Conservation (phyloP, 768 basidiomycete genomes). For the Amanita pseudoporphyria region DNA sequence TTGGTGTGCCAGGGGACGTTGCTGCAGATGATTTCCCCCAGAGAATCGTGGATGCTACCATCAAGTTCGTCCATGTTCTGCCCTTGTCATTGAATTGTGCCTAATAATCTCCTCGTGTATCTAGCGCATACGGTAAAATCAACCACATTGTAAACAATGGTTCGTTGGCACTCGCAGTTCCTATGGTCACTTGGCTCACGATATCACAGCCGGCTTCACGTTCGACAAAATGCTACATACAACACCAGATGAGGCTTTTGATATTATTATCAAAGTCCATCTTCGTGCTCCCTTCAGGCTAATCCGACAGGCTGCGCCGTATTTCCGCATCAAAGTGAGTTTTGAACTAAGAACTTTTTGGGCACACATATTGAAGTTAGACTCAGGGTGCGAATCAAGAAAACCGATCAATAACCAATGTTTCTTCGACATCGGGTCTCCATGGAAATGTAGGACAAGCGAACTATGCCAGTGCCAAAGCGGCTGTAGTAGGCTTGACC, state of each 20-base stretch:
- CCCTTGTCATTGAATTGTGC: neutral
- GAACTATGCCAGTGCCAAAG: constrained; percentile 75
- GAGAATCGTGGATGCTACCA: constrained; percentile 64
- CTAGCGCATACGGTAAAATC: constrained; percentile 71
- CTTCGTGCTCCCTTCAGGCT: constrained; percentile 82
- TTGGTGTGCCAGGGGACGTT: constrained; percentile 73
- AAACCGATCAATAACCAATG: constrained; percentile 71
- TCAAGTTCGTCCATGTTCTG: constrained; percentile 43
- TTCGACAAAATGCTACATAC: constrained; percentile 87
- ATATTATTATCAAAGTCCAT: constrained; percentile 78
- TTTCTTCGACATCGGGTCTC: constrained; percentile 74
- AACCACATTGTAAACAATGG: constrained; percentile 85
- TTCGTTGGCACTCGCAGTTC: constrained; percentile 13
- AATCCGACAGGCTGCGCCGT: constrained; percentile 74
- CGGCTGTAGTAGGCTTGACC: constrained; percentile 69
- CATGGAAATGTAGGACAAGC: constrained; percentile 84
- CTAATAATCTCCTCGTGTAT: neutral
- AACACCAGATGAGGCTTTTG: constrained; percentile 73
- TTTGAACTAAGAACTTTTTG: neutral
- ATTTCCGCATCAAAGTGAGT: constrained; percentile 64
- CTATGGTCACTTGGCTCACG: neutral
- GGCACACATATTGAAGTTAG: neutral
- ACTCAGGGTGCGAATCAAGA: constrained; percentile 42
- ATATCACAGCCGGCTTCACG: constrained; percentile 53
- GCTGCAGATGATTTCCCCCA: constrained; percentile 78